Conservation (phyloP, 495 filamentous ascomycete genomes). For the Clohesyomyces aquaticus region DNA sequence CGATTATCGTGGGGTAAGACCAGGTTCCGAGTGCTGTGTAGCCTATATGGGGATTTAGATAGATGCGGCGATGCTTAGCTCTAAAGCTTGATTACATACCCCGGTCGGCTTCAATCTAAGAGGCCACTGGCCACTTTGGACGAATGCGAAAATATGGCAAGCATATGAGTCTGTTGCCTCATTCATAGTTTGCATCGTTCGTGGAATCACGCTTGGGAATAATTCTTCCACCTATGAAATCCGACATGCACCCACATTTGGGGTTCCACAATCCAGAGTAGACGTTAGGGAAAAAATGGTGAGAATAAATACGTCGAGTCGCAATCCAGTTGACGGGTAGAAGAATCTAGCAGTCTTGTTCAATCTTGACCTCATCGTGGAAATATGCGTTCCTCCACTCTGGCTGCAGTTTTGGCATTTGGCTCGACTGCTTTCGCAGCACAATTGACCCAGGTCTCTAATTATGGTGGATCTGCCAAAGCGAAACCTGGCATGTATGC, state of each 20-base stretch:
- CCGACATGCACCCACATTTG: slow-evolving; percentile 4
- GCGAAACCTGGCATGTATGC: slow-evolving; percentile 36
- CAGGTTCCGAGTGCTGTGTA: not conserved
- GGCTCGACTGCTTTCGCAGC: slow-evolving; percentile 23
- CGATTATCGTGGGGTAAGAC: slow-evolving; percentile 24
- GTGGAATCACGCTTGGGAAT: not conserved
- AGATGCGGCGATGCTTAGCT: slow-evolving; percentile 33
- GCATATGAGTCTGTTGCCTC: not conserved
- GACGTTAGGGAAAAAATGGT: not conserved
- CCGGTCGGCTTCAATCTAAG: slow-evolving; percentile 25
- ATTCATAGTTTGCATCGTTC: not conserved
- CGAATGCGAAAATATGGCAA: not conserved
- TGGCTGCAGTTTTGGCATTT: slow-evolving; percentile 21
- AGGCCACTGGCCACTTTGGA: not conserved
- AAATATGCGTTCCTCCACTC: slow-evolving; percentile 26
- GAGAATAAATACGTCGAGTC: slow-evolving; percentile 17
- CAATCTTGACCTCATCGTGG: not conserved
- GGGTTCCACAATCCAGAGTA: not conserved
- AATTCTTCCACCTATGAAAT: slow-evolving; percentile 20
- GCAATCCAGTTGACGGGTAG: no score
- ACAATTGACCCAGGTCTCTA: slow-evolving; percentile 33
- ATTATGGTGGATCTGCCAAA: slow-evolving; percentile 28
- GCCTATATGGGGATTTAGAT: slow-evolving; percentile 24
- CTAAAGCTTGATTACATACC: slow-evolving; percentile 27
- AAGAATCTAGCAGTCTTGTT: no score